Evolutionary conservation across 805 yeast genomes (phyloP), one percentile per base, ranked within the genome.

Genomic region (Candida railenensis): DNA sequence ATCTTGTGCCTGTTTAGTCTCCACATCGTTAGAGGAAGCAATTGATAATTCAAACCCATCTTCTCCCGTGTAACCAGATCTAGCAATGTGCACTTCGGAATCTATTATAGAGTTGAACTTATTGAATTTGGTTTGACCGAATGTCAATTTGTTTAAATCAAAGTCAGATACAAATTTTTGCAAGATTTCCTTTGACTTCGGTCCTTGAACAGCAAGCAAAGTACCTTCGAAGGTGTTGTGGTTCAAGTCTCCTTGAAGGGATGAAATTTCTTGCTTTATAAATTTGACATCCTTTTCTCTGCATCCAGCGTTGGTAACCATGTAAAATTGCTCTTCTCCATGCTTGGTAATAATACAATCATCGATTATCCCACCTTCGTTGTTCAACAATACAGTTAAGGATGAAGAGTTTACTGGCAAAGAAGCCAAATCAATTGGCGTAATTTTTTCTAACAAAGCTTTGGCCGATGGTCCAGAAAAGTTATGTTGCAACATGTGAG

Each of bases 11-110:
- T 62, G 61, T 20, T 55, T 49, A 19, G 74, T 62, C 44, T 74
- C 69, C 42, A 64, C 58, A 46, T 79, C 71, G 22, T 49, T 62
- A 14, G 61, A 41, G 2, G 75, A 69, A 4, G 89, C 85, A 49
- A 91, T 83, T 7, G 95, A 83, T 48, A 92, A 79, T 66, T 94
- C 99, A 65, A 94, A 92, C 1, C 99, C 99, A 64, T 94, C 99
- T 68, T 94, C 99, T 16, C 99, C 99, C 4, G 99, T 94, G 73
- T 94, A 94, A 2, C 99, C 99, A 20, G 96, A 88, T 66, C 99
- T 83, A 3, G 96, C 87, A n/a, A 90, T 77, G 61, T 90, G 96
- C 44, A 86, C 74, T 43, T 74, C 70, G 22, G 69, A 64, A 50
- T 64, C 61, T 45, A 67, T 72, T 57, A 64, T 71, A 2, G 73